Conservation (phyloP, 305 asterid genomes). For the Caryopteris hybrid region DNA sequence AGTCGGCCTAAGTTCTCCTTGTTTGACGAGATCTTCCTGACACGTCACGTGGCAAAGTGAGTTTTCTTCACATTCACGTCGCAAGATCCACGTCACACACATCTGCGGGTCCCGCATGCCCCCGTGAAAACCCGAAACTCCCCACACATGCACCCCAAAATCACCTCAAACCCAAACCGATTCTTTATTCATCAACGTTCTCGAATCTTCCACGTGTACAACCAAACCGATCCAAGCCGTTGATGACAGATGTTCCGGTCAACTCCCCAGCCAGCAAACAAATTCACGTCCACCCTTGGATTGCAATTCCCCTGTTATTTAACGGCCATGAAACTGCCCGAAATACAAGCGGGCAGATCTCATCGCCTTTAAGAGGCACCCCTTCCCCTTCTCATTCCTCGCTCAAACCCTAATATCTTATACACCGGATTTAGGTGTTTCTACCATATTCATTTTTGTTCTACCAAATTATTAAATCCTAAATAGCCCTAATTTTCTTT, state of each 20-base stretch:
- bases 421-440: constrained; percentile 10
- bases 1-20: constrained; percentile 18
- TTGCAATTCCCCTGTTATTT: constrained; percentile 17
- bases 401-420: constrained; percentile 67
- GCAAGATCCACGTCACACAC: constrained; percentile 49
- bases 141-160: constrained; percentile 45
- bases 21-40: constrained; percentile 41
- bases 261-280: constrained; percentile 66
- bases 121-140: constrained; percentile 36
- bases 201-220: constrained; percentile 32
- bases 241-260: constrained; percentile 60
- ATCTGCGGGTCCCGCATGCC: constrained; percentile 31
- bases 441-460: background rate
- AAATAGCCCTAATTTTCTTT: background rate
- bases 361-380: constrained; percentile 79
- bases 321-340: constrained; percentile 65
- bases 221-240: constrained; percentile 33
- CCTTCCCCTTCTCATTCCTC: constrained; percentile 46
- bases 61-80: constrained; percentile 54
- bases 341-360: constrained; percentile 69
- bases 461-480: background rate
- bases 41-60: constrained; percentile 57
- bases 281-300: constrained; percentile 36
- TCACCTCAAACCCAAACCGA: constrained; percentile 32
- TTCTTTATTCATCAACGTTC: constrained; percentile 23